These are phyloP conservation scores for Aspergillus sp. DNA, from an alignment of 2,329 filamentous ascomycete genomes.

Conservation along the genomic window DNA sequence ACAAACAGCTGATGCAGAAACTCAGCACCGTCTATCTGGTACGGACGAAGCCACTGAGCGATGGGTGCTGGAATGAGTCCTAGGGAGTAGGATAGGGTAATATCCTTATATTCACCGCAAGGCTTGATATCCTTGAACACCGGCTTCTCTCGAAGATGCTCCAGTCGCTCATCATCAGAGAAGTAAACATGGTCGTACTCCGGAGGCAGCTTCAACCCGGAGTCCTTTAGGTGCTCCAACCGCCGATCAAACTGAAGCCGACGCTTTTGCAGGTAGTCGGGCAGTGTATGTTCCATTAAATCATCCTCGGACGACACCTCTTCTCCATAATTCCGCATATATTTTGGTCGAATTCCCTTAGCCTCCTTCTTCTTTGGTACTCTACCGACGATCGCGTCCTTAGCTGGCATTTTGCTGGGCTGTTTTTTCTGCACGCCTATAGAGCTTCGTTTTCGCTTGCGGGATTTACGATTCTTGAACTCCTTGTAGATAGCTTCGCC, in stretches of 20 bases:
- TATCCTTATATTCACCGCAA: conserved; percentile 70
- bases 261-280: conserved; percentile 71
- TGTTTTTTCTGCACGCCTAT: conserved; percentile 51
- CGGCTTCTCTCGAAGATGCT: conserved; percentile 67
- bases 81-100: conserved; percentile 70
- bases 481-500: conserved; percentile 55
- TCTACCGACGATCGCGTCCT: conserved; percentile 40
- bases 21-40: conserved; percentile 80
- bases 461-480: conserved; percentile 61
- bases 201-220: conserved; percentile 74
- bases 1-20: conserved; percentile 90
- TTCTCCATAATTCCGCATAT: conserved; percentile 43
- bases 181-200: conserved; percentile 74
- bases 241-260: conserved; percentile 66
- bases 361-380: conserved; percentile 32
- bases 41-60: conserved; percentile 87
- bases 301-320: conserved; percentile 55
- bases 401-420: conserved; percentile 42
- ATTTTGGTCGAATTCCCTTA: conserved; percentile 21
- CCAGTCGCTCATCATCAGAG: conserved; percentile 65
- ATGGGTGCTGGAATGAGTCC: conserved; percentile 85
- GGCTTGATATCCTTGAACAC: conserved; percentile 63
- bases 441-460: conserved; percentile 53
- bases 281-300: conserved; percentile 60
- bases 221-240: conserved; percentile 60